Base-by-base conservation (phyloP, 2,329 filamentous ascomycete species). In the Xylariaceae sp. region DNA sequence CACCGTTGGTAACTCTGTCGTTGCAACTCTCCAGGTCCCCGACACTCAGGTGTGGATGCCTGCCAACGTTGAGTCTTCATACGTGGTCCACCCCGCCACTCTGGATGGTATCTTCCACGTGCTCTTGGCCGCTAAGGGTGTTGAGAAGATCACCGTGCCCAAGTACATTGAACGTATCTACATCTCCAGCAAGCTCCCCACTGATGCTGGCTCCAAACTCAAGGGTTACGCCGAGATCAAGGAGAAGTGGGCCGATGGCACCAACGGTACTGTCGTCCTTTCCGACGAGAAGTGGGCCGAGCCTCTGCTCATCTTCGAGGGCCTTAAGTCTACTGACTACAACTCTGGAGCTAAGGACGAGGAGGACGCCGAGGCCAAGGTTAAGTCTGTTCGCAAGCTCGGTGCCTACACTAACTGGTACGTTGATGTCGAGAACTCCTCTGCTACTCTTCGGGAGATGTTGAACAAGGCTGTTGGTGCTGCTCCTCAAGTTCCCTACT, bases 111-210 rank as follows among this genome's bases (percentile, higher is more conserved):
- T 58, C 36, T 59, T 60, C 50, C 57, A 60, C 29, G 46, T 59
- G 40, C 45, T 60, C n/a, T 50, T 60, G 40, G 56, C 57, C 6
- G 54, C 55, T 20, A 55, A 60, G 16, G 51, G 52, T n/a, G 57
- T 60, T 17, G 45, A 48, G 34, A 57, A 55, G 43, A 58, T 58
- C 22, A 54, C 52, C 6, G 46, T 57, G 11, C 51, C 57, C n/a
- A 60, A 60, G 42, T 60, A 60, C 36, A 59, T 60, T 19, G 57
- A 60, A 37, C 45, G 56, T 22, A 59, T 60, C 33, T 55, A 57
- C n/a, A 44, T 60, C 37, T 60, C 57, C 22, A 40, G 55, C 22
- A 59, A 60, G 41, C 39, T 60, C 10, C 55, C 56, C 6, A 58
- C 57, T 11, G 42, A 49, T 16, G 49, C 49, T 16, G 57, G 56